Base-by-base conservation (phyloP, 345 rosid species). In the Populus euphratica region DNA sequence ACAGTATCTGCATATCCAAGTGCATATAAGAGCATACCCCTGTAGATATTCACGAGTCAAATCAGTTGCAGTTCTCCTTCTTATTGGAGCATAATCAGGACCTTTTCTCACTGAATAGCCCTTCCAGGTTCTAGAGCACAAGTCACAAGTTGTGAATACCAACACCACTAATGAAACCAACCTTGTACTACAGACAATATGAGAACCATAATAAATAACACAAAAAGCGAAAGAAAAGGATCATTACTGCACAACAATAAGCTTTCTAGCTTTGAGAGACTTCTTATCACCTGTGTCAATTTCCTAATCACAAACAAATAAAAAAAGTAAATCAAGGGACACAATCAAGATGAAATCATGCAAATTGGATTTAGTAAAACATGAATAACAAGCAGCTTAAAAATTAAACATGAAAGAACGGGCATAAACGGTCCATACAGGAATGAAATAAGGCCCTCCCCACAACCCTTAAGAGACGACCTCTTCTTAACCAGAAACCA, bases 11-110 rank as follows among this genome's bases (percentile, higher is more conserved):
- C 49, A 33, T 27, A 27, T 27, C 29, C 29, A 27, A 27, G 29
- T 27, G 29, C 29, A 27, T 8, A 43, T 47, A 25, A 5, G 31
- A 17, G n/a, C 62, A 36, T 78, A 95, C 99, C 90, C 91, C 80
- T 89, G 97, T 25, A 93, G 75, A 91, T 93, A 89, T 81, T 93
- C 98, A 74, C 94, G 86, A 83, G 99, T 95, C 86, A 95, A 84
- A 83, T 95, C 98, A 41, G 99, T 91, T 9, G 94, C 91, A 41
- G 82, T 86, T 80, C 79, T 89, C 92, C 86, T 90, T 79, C 97
- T 89, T 82, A 82, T 80, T 2, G 94, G 97, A 69, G 98, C 94
- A 85, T 91, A 95, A 54, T 81, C 89, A 44, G 98, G 91, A 75
- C 99, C 99, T 84, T 86, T 91, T 77, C 75, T 89, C 72, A 91